phyloP scores from a whole-genome alignment of 495 filamentous ascomycete genomes.

The Talaromyces stipitatus region DNA sequence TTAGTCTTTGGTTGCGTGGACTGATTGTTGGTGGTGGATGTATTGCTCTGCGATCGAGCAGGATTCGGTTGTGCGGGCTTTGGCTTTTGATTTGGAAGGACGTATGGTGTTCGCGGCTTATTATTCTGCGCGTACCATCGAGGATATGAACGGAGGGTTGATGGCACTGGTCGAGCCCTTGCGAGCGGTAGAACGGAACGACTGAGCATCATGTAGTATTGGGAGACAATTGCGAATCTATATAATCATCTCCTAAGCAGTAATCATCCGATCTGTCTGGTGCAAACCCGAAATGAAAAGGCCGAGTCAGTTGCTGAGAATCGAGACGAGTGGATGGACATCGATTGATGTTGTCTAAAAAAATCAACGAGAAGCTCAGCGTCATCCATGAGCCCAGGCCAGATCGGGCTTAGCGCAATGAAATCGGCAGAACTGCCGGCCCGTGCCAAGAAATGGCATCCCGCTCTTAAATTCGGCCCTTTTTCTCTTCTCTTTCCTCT shows the following conservation, averaged over 20 bases:
- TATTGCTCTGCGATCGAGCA: constrained; percentile 4
- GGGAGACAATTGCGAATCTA: constrained; percentile 5
- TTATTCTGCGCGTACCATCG: constrained; percentile 41
- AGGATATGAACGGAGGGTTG: constrained; percentile 22
- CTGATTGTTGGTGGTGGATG: background rate
- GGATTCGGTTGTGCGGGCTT: constrained; percentile 14
- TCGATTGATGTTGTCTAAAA: background rate
- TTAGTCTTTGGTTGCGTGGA: background rate
- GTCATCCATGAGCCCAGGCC: background rate
- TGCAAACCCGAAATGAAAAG: background rate
- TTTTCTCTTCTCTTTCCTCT: constrained; percentile 5
- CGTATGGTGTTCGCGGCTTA: constrained; percentile 39
- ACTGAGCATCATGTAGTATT: constrained; percentile 32
- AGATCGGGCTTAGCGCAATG: background rate
- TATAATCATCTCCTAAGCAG: constrained; percentile 17
- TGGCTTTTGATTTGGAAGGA: constrained; percentile 25
- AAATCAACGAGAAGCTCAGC: background rate
- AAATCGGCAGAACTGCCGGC: constrained; percentile 9
- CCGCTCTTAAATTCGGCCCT: constrained; percentile 15
- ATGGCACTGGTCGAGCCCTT: constrained; percentile 35
- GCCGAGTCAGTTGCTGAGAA: background rate
- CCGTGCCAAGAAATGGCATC: constrained; percentile 14
- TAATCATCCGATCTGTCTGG: background rate
- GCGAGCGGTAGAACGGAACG: constrained; percentile 38
- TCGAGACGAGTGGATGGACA: background rate